Conservation (phyloP, 192 early-diverging fungal species). For the Neocallimastix lanati region DNA sequence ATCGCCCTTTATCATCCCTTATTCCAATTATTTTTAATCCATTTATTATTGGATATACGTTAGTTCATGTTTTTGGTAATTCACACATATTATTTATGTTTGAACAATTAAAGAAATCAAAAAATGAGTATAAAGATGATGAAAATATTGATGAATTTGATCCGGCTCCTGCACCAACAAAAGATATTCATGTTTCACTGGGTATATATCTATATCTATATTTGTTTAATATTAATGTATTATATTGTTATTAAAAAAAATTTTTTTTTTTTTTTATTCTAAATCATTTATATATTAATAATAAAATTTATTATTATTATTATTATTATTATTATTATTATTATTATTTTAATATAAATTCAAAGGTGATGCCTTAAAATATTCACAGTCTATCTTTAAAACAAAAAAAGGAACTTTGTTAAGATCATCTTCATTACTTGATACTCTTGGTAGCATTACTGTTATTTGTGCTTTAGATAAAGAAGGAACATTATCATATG, state of each 20-base stretch:
- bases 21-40: neutral
- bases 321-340: no score
- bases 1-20: neutral
- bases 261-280: no score
- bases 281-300: no score
- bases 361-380: constrained; percentile 30
- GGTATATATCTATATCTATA: neutral
- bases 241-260: no score
- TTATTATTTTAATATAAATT: no score
- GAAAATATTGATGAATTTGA: constrained; percentile 97
- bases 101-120: constrained; percentile 76
- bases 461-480: constrained; percentile 89
- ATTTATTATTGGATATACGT: neutral
- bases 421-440: constrained; percentile 72
- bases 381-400: constrained; percentile 42
- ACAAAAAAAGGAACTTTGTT: constrained; percentile 49
- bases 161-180: constrained; percentile 89
- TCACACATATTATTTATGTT: constrained; percentile 68
- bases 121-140: constrained; percentile 85
- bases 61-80: constrained; percentile 68
- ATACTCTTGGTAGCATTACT: constrained; percentile 79
- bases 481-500: constrained; percentile 80
- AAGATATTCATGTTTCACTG: constrained; percentile 47
- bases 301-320: no score
- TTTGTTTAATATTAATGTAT: no score